phyloP scores from a whole-genome alignment of 1,284 basidiomycete species.

The Vanrija humicola region DNA sequence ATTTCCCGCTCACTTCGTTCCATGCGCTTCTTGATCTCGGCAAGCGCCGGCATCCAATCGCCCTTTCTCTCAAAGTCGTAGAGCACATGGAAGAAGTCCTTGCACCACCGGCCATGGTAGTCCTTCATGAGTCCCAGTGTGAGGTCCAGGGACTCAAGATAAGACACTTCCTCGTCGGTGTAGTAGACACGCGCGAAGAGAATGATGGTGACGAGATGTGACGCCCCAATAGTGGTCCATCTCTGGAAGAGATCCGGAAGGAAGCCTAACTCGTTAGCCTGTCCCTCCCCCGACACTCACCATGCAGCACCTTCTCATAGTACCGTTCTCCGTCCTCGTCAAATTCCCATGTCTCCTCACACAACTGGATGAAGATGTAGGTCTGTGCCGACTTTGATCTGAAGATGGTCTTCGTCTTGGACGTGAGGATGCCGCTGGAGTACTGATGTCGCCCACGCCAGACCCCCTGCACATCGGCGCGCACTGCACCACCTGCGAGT shows the following conservation, averaged over 20 bases:
- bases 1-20: constrained; percentile 85
- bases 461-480: constrained; percentile 72
- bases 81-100: constrained; percentile 93
- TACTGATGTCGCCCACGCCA: constrained; percentile 54
- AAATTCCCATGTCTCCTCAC: constrained; percentile 94
- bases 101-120: constrained; percentile 74
- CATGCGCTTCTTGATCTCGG: constrained; percentile 79
- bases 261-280: constrained; percentile 53
- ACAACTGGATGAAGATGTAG: constrained; percentile 86
- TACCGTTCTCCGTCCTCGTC: constrained; percentile 93
- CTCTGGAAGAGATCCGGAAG: constrained; percentile 75
- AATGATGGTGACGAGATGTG: constrained; percentile 90
- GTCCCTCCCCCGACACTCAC: constrained; percentile 31
- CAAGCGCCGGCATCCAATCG: constrained; percentile 83
- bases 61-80: constrained; percentile 83
- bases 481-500: constrained; percentile 59
- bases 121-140: constrained; percentile 66
- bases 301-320: constrained; percentile 91
- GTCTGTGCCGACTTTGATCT: constrained; percentile 87
- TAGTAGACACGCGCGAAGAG: constrained; percentile 94
- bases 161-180: constrained; percentile 72
- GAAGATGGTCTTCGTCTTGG: constrained; percentile 82
- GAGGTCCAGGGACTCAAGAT: constrained; percentile 49
- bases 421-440: constrained; percentile 73
- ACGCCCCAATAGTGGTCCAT: constrained; percentile 78